Evolutionary conservation across 495 filamentous ascomycete genomes (phyloP).

Genomic region (Coniosporium apollinis): DNA sequence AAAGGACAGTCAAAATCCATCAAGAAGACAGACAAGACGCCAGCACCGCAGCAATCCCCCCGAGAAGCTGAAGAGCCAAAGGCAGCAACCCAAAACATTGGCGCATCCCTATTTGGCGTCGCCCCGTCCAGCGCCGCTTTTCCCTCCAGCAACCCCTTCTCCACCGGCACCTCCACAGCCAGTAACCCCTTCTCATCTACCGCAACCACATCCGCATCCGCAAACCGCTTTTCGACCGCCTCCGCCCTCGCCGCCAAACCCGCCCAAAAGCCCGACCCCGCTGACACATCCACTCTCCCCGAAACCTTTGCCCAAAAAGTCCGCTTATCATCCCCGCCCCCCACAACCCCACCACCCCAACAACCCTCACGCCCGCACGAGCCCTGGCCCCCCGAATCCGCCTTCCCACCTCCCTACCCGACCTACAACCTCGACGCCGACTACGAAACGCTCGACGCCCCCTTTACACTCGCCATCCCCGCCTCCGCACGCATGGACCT

Average conservation of each 20-base stretch:
- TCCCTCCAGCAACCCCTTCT: constrained; percentile 7
- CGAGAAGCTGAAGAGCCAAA: constrained; percentile 5
- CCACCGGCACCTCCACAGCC: constrained; percentile 1
- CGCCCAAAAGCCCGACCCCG: constrained; percentile 16
- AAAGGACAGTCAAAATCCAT: constrained; percentile 16
- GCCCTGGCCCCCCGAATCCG: constrained; percentile 57
- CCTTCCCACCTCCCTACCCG: constrained; percentile 55
- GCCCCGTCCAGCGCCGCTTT: not conserved
- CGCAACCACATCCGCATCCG: constrained; percentile 18
- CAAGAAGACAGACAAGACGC: constrained; percentile 16
- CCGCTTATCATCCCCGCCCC: constrained; percentile 32
- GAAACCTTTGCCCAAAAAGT: constrained; percentile 59
- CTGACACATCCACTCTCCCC: constrained; percentile 29
- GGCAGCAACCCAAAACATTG: constrained; percentile 12
- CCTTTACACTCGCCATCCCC: constrained; percentile 23
- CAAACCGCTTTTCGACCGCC: constrained; percentile 41
- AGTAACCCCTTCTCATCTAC: constrained; percentile 9
- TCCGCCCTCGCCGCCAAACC: constrained; percentile 17
- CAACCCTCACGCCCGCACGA: constrained; percentile 23
- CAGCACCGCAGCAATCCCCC: not conserved
- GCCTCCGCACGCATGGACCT: constrained; percentile 30
- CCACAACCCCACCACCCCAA: constrained; percentile 18
- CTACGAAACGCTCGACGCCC: constrained; percentile 62
- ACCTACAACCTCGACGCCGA: constrained; percentile 78
- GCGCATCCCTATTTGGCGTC: constrained; percentile 19